Base-by-base conservation (phyloP, 176 grass and related monocot genomes). In the Microstegium vimineum region DNA sequence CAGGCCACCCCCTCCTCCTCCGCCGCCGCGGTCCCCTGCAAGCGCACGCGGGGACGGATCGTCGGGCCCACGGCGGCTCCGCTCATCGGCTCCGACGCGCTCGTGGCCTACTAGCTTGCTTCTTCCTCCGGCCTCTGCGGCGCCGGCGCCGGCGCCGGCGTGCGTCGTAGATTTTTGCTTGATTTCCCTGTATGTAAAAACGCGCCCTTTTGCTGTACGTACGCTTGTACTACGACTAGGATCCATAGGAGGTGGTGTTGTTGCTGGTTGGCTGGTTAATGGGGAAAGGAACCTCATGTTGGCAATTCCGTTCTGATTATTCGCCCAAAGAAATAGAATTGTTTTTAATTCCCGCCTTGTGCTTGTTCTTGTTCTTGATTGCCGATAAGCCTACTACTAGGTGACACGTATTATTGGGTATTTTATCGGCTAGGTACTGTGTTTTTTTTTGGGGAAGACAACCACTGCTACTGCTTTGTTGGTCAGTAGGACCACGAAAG, bases 1-100 rank as follows among this genome's bases (percentile, higher is more conserved):
- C 88, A 92, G 75, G 67, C 23, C 49, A 18, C 12, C 82, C n/a
- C n/a, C n/a, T n/a, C n/a, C n/a, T n/a, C n/a, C 20, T 4, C 66
- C 30, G 36, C 66, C 23, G 25, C 82, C 16, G 20, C n/a, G 5
- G 2, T 83, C 23, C 17, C 27, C 43, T 77, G 73, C 43, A 65
- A 71, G 22, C 46, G 18, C 54, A 4, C 10, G 23, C 66, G 20
- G 31, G 31, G 32, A 0, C 41, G 54, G 34, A 31, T 62, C 15
- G 5, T 57, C 52, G 20, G 73, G 0, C 28, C 38, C n/a, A 26
- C 69, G 49, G 8, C 15, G 11, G 2, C 52, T 1, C 52, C 20
- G 0, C 22, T 10, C 2, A 31, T 52, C 4, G 61, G n/a, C 51
- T 3, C 31, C 34, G 76, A 79, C 17, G 65, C 77, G 75, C 37